Base-by-base conservation (phyloP, 179 eudicot genomes). In the Patellifolia procumbens region DNA sequence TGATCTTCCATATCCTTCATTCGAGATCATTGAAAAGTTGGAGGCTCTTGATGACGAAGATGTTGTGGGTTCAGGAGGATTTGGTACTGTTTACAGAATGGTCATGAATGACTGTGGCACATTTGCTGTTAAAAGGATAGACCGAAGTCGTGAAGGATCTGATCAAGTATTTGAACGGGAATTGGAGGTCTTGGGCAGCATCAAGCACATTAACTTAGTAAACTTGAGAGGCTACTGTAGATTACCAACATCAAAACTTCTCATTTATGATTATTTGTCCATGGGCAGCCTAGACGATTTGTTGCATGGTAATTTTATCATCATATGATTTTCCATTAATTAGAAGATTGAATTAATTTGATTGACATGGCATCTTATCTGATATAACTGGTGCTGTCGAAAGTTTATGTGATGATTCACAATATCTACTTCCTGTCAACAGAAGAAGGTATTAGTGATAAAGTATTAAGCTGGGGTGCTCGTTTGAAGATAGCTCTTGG, bases 21-120 rank as follows among this genome's bases (percentile, higher is more conserved):
- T 78, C 75, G 97, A 94, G 79, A 93, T 94, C 70, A 87, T 94
- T 48, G 97, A 91, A 80, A 94, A 94, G 82, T 86, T 94, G 34
- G 98, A 94, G 79, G 84, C 94, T 52, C 91, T 94, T 65, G 86
- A 86, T 15, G 91, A 88, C 52, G 97, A 94, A 77, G 90, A 94
- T 59, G 81, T 94, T 62, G 97, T 94, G 31, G 98, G 98, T 70
- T 87, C 97, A 5, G 98, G 98, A 70, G 98, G 98, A 15, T 94
- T 86, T 78, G 98, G 97, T 45, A 94, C 97, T 7, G 98, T 94
- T 2, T 94, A 92, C 71, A 83, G 91, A 78, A 87, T 94, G 94
- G 98, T 91, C 72, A 94, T 94, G 98, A 91, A 92, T 84, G 98
- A 94, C 81, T 91, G 94, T 86, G 93, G 89, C 34, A 90, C 92